Conservation (phyloP, 2,329 filamentous ascomycete genomes). For the Dichotomopilus funicola region DNA sequence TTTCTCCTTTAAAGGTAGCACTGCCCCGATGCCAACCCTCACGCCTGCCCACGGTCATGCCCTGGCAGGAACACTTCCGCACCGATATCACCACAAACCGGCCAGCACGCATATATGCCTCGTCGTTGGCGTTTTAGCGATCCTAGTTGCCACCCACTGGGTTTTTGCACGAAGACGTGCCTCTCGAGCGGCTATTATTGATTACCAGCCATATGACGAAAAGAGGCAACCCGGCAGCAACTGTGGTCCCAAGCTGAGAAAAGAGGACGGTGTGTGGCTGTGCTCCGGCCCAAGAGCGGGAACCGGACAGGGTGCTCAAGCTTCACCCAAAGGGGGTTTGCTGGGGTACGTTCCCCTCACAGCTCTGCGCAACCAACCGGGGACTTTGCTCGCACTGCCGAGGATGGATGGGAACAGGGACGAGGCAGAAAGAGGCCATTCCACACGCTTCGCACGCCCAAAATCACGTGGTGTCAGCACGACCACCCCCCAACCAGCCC, state of each 20-base stretch:
- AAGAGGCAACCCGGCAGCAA: slow-evolving; percentile 8
- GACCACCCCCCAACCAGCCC: slow-evolving; percentile 9
- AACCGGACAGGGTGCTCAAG: neutral
- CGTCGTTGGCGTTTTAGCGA: slow-evolving; percentile 29
- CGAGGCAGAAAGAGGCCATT: slow-evolving; percentile 18
- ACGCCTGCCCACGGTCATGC: slow-evolving; percentile 29
- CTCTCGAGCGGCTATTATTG: neutral
- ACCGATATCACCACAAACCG: slow-evolving; percentile 20
- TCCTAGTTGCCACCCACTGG: slow-evolving; percentile 28
- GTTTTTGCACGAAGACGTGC: slow-evolving; percentile 9
- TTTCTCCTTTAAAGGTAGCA: slow-evolving; percentile 19
- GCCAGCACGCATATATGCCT: slow-evolving; percentile 25
- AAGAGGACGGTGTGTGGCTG: neutral
- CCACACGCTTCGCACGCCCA: slow-evolving; percentile 14
- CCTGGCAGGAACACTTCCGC: slow-evolving; percentile 24
- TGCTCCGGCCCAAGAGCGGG: slow-evolving; percentile 1
- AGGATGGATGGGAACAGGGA: slow-evolving; percentile 20
- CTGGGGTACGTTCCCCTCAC: slow-evolving; percentile 12
- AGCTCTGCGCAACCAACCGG: slow-evolving; percentile 10
- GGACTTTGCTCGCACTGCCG: slow-evolving; percentile 10
- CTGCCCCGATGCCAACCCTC: slow-evolving; percentile 36
- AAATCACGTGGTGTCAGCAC: slow-evolving; percentile 29
- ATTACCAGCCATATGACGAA: neutral
- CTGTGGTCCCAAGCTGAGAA: neutral
- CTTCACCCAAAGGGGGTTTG: slow-evolving; percentile 7